A percentile compares a stretch with the other conserved stretches of the same genome.
These are phyloP conservation scores for Dendrothele bispora DNA, from an alignment of 768 basidiomycete genomes.

Conservation along the genomic window DNA sequence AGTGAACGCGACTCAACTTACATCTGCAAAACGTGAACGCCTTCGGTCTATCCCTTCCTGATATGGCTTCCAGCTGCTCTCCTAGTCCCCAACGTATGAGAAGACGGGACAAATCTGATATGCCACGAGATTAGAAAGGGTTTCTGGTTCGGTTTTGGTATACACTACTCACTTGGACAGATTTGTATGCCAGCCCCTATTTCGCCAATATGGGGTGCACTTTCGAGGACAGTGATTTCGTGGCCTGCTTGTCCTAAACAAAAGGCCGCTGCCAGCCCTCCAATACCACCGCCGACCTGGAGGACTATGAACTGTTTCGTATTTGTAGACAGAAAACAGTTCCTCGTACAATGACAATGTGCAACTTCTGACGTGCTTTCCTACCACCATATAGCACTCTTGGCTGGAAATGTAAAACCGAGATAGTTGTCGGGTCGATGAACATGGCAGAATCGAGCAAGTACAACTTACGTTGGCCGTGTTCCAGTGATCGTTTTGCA, in stretches of 20 bases:
- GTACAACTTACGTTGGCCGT: too few relatives aligned
- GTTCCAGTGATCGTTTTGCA: too few relatives aligned
- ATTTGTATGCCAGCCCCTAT: slow-evolving; percentile 43
- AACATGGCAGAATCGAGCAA: too few relatives aligned
- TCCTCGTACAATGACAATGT: background rate
- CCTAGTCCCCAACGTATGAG: slow-evolving; percentile 6
- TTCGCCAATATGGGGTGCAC: slow-evolving; percentile 30
- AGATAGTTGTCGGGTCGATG: too few relatives aligned
- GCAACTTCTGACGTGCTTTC: background rate
- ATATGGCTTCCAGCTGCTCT: background rate
- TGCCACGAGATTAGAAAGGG: background rate
- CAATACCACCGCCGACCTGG: slow-evolving; percentile 7
- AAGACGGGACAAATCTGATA: slow-evolving; percentile 3
- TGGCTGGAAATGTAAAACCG: too few relatives aligned
- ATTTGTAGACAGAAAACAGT: background rate
- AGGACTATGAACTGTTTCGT: background rate
- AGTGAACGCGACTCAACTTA: slow-evolving; percentile 5
- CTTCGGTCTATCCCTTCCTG: slow-evolving; percentile 3
- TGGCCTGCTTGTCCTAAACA: slow-evolving; percentile 40
- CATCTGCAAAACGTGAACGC: slow-evolving; percentile 7
- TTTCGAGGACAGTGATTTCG: slow-evolving; percentile 39
- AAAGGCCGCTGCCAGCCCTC: slow-evolving; percentile 39
- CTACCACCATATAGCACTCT: background rate
- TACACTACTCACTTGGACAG: slow-evolving; percentile 10
- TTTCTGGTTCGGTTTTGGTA: background rate